Conservation (phyloP, 2,329 filamentous ascomycete species). For the Penicillium sp. region DNA sequence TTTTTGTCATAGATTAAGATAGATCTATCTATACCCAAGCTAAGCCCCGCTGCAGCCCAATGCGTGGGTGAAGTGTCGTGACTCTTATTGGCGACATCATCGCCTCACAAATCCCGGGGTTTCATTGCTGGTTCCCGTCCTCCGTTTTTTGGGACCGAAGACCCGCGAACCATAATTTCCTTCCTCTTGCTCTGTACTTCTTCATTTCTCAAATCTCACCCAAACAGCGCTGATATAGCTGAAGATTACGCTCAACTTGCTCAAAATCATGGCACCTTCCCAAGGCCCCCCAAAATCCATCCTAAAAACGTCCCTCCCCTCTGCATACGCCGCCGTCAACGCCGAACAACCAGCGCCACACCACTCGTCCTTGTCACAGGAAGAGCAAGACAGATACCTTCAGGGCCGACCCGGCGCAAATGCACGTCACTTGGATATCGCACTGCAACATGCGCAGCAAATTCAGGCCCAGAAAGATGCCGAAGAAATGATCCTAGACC, state of each 20-base stretch:
- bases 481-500: slow-evolving; percentile 70
- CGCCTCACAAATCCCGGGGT: background rate
- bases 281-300: slow-evolving; percentile 53
- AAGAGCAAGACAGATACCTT: slow-evolving; percentile 26
- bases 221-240: too few relatives aligned
- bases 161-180: slow-evolving; percentile 6
- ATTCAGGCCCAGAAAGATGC: slow-evolving; percentile 80
- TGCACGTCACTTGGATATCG: slow-evolving; percentile 58
- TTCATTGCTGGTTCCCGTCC: slow-evolving; percentile 6
- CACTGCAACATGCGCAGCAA: slow-evolving; percentile 76
- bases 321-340: slow-evolving; percentile 43
- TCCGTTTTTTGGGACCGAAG: background rate
- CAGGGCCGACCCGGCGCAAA: slow-evolving; percentile 43
- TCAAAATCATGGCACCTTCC: slow-evolving; percentile 17
- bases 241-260: background rate
- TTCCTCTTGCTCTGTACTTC: background rate
- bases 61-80: slow-evolving; percentile 5
- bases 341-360: slow-evolving; percentile 39
- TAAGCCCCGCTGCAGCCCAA: background rate
- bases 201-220: background rate
- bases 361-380: slow-evolving; percentile 27
- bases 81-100: slow-evolving; percentile 15
- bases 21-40: background rate
- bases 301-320: slow-evolving; percentile 58
- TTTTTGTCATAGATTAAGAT: background rate